Conservation (phyloP, 2,329 filamentous ascomycete genomes). For the Amesomyces nigricolor region DNA sequence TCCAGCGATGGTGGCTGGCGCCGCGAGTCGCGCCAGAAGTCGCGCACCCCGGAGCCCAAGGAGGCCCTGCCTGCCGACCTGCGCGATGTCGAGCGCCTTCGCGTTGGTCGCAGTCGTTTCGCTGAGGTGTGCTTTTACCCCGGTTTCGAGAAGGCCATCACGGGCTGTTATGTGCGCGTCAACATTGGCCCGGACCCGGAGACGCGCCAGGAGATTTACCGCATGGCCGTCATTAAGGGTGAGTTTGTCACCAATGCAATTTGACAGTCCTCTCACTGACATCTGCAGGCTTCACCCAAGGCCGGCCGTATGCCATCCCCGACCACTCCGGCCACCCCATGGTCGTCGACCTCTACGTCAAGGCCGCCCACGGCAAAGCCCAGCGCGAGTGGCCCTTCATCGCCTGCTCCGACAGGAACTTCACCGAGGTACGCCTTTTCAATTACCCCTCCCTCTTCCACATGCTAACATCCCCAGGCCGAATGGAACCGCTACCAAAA, state of each 20-base stretch:
- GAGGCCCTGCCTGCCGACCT: slow-evolving; percentile 67
- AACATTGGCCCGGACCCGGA: slow-evolving; percentile 72
- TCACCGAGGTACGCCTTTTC: slow-evolving; percentile 65
- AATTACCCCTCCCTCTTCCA: neutral
- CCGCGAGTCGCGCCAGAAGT: slow-evolving; percentile 44
- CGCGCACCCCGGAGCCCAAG: slow-evolving; percentile 51
- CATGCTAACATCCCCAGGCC: slow-evolving; percentile 41
- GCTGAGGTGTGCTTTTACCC: slow-evolving; percentile 90
- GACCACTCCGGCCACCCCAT: slow-evolving; percentile 68
- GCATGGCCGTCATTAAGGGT: slow-evolving; percentile 86
- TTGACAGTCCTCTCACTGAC: neutral
- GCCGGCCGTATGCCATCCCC: slow-evolving; percentile 78
- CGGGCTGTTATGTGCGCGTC: slow-evolving; percentile 79
- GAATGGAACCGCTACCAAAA: slow-evolving; percentile 80
- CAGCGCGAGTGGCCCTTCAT: slow-evolving; percentile 86
- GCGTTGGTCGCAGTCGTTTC: slow-evolving; percentile 80
- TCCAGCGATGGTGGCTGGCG: slow-evolving; percentile 76
- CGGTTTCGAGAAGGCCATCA: slow-evolving; percentile 75
- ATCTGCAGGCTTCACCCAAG: slow-evolving; percentile 62
- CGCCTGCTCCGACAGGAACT: slow-evolving; percentile 75
- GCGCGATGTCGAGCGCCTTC: slow-evolving; percentile 75
- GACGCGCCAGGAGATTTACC: slow-evolving; percentile 71
- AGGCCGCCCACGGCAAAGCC: slow-evolving; percentile 75
- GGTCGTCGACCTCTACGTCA: slow-evolving; percentile 78
- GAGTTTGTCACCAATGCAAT: slow-evolving; percentile 23